Base-by-base conservation (phyloP, 192 early-diverging fungal species). In the Cladochytrium replicatum region DNA sequence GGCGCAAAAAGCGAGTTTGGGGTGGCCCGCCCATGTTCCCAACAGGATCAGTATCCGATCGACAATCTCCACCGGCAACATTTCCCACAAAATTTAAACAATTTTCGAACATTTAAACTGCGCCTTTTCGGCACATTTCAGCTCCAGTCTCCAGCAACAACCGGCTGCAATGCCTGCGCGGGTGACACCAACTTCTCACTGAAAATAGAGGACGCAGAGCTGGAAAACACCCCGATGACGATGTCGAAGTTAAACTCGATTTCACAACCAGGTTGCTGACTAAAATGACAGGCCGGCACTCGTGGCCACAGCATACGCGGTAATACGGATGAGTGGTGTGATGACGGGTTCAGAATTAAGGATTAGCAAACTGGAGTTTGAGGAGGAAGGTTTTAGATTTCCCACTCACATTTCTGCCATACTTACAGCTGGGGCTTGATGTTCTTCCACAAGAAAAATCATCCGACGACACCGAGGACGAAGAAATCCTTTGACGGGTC, bases 91-190 rank as follows among this genome's bases (percentile, higher is more conserved):
- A n/a, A n/a, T n/a, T n/a, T n/a, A n/a, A n/a, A n/a, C n/a, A n/a
- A n/a, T n/a, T n/a, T n/a, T n/a, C n/a, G n/a, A n/a, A n/a, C n/a
- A n/a, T n/a, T n/a, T n/a, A n/a, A n/a, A n/a, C n/a, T n/a, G n/a
- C n/a, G n/a, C n/a, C n/a, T n/a, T n/a, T n/a, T n/a, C n/a, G n/a
- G n/a, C n/a, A n/a, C n/a, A n/a, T n/a, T n/a, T n/a, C n/a, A n/a
- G n/a, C n/a, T n/a, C n/a, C n/a, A n/a, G n/a, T n/a, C n/a, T n/a
- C n/a, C n/a, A n/a, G n/a, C 28, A 92, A 98, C 75, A 98, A 98
- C 67, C 88, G 96, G 89, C 80, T 98, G 45, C 88, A 91, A 72
- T 98, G 95, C 81, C 68, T 98, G 95, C 76, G 80, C 75, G n/a
- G 58, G 74, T 32, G 71, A 69, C 52, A 85, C 89, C 72, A 89